These are phyloP conservation scores for Stylonectria norvegica DNA, from an alignment of 2,329 filamentous ascomycete species.

Conservation along the genomic window DNA sequence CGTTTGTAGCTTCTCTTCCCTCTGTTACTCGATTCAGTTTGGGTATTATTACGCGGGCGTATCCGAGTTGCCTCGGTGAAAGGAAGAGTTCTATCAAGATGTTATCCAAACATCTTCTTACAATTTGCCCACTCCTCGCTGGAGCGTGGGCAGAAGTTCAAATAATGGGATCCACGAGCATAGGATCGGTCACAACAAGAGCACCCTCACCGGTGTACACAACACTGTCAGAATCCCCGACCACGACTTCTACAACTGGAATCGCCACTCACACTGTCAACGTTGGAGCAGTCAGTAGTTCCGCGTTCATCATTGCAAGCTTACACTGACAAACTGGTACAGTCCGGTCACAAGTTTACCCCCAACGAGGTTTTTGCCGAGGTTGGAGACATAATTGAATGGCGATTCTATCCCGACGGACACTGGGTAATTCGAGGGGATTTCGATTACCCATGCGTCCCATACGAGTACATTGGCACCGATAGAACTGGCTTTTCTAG, in stretches of 20 bases:
- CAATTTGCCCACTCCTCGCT: constrained; percentile 11
- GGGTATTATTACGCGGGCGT: too few relatives aligned
- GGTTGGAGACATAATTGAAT: constrained; percentile 51
- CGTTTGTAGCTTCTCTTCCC: constrained; percentile 6
- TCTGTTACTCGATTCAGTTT: constrained; percentile 7
- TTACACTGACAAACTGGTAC: constrained; percentile 5
- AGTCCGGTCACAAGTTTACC: constrained; percentile 32
- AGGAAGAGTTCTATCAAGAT: too few relatives aligned
- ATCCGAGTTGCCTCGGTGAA: too few relatives aligned
- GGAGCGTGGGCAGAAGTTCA: constrained; percentile 19
- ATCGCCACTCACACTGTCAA: constrained; percentile 23
- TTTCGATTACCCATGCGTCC: constrained; percentile 59
- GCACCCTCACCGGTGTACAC: constrained; percentile 13
- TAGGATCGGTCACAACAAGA: constrained; percentile 4
- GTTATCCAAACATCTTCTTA: constrained; percentile 18
- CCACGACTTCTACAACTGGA: constrained; percentile 17
- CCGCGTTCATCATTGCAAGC: neutral
- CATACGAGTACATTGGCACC: constrained; percentile 51
- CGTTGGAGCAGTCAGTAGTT: constrained; percentile 24
- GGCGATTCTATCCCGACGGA: constrained; percentile 59
- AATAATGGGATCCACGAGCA: too few relatives aligned
- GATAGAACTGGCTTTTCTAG: constrained; percentile 53
- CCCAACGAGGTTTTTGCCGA: constrained; percentile 30
- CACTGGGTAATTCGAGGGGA: constrained; percentile 63
- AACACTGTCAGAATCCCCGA: constrained; percentile 13